Percentiles rank a stretch among this genome's conserved stretches.
Evolutionary conservation across 768 basidiomycete genomes (phyloP).

Genomic region (Clavulina sp.): DNA sequence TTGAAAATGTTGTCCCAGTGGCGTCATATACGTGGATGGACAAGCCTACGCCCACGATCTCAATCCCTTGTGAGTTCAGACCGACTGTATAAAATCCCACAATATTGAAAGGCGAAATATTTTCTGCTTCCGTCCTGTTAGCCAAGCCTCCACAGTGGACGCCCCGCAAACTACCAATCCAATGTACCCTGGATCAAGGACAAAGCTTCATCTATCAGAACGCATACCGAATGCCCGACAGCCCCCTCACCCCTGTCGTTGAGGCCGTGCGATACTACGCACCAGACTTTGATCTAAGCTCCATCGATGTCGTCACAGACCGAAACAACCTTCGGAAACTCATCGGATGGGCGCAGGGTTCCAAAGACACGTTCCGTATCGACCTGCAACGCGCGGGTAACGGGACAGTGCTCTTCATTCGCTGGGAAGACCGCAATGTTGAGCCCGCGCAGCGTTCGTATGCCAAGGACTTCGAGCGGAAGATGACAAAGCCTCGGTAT

Average conservation of each 20-base stretch:
- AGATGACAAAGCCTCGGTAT: constrained; percentile 36
- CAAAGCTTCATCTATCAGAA: constrained; percentile 39
- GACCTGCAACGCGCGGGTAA: constrained; percentile 46
- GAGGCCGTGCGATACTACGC: constrained; percentile 32
- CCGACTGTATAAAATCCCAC: too few relatives aligned
- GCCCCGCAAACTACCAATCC: too few relatives aligned
- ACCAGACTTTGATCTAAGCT: constrained; percentile 21
- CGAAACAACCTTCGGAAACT: constrained; percentile 50
- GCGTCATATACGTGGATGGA: too few relatives aligned
- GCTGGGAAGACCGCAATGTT: constrained; percentile 28
- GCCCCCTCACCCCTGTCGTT: constrained; percentile 37
- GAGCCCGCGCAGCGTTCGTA: constrained; percentile 18
- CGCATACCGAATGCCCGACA: constrained; percentile 19
- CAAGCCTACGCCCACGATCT: too few relatives aligned
- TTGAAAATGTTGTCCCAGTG: too few relatives aligned
- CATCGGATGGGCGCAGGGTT: constrained; percentile 31
- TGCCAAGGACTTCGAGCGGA: constrained; percentile 46
- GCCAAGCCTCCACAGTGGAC: too few relatives aligned
- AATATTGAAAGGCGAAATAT: too few relatives aligned
- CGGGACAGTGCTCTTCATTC: constrained; percentile 39
- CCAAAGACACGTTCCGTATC: constrained; percentile 34
- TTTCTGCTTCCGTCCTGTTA: too few relatives aligned
- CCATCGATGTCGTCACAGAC: constrained; percentile 38
- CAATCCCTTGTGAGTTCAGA: too few relatives aligned
- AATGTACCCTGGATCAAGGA: constrained; percentile 22